Evolutionary conservation across 306 rosid species (phyloP).

Genomic region (Benincasa hispida): DNA sequence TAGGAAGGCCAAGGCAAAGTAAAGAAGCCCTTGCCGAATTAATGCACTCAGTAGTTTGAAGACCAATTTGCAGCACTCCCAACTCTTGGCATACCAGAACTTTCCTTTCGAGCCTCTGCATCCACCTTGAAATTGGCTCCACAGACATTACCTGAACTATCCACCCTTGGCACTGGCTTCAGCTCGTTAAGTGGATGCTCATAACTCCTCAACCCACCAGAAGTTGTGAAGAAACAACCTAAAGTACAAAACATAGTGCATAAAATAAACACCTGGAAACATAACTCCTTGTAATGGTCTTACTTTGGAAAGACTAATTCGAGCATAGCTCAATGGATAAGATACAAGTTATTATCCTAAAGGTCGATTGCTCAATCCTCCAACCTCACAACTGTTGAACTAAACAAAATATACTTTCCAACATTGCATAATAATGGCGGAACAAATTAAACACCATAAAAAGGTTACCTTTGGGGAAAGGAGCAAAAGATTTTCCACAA

Average conservation of each 20-base stretch:
- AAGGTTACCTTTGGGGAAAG: conserved; percentile 83
- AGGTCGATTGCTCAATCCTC: neutral
- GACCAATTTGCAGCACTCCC: conserved; percentile 99
- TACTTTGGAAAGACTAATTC: too few relatives aligned
- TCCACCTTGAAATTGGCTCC: conserved; percentile 89
- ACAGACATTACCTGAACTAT: conserved; percentile 73
- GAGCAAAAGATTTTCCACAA: conserved; percentile 88
- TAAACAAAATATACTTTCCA: too few relatives aligned
- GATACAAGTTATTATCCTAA: too few relatives aligned
- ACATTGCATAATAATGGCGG: too few relatives aligned
- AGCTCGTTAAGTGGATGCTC: conserved; percentile 88
- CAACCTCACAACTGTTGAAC: neutral
- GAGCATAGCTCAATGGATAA: too few relatives aligned
- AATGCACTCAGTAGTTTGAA: conserved; percentile 39
- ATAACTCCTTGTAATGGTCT: too few relatives aligned
- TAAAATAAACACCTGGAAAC: neutral
- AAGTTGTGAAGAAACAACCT: conserved; percentile 84
- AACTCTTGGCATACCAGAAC: conserved; percentile 82
- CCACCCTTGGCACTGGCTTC: conserved; percentile 92
- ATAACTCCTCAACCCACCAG: conserved; percentile 83
- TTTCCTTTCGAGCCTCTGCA: conserved; percentile 53
- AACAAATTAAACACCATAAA: neutral
- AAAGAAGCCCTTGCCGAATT: conserved; percentile 10
- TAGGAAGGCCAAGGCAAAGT: conserved; percentile 12
- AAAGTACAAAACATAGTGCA: neutral